Evolutionary conservation across 306 rosid genomes (phyloP).

Genomic region (Rubus parviflorus): DNA sequence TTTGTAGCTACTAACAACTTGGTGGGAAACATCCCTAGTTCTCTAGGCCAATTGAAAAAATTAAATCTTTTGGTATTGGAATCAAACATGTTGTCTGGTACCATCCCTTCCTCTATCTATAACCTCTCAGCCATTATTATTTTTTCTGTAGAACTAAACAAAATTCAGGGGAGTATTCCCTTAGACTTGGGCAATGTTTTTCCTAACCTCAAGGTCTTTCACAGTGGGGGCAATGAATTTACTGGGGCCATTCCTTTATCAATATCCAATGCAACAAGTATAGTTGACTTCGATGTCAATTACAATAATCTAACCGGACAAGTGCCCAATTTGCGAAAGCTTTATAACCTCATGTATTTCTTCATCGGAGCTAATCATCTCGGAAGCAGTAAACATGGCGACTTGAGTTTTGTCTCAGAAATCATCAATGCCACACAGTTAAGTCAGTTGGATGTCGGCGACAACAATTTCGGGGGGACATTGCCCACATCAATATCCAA

Average conservation of each 20-base stretch:
- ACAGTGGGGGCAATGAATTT: not conserved
- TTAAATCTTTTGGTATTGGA: not conserved
- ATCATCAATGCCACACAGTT: not conserved
- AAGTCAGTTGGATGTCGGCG: accelerated
- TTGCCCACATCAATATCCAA: not conserved
- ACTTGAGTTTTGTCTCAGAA: not conserved
- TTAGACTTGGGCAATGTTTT: not conserved
- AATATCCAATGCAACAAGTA: slow-evolving; percentile 2
- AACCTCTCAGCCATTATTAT: slow-evolving; percentile 5
- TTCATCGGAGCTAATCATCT: not conserved
- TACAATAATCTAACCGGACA: not conserved
- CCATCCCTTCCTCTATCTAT: slow-evolving; percentile 20
- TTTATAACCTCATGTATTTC: not conserved
- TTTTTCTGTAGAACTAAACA: not conserved
- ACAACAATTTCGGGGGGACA: not conserved
- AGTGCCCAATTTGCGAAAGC: not conserved
- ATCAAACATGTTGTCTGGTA: slow-evolving; percentile 20
- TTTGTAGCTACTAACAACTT: not conserved
- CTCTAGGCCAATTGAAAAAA: slow-evolving; percentile 11
- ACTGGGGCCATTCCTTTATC: not conserved
- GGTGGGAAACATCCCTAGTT: slow-evolving; percentile 9
- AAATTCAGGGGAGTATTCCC: not conserved
- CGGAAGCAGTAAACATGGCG: not conserved
- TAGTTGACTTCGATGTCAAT: too few species aligned
- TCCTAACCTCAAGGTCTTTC: not conserved